Base-by-base conservation (phyloP, 768 basidiomycete genomes). In the Phanerochaete sordida region DNA sequence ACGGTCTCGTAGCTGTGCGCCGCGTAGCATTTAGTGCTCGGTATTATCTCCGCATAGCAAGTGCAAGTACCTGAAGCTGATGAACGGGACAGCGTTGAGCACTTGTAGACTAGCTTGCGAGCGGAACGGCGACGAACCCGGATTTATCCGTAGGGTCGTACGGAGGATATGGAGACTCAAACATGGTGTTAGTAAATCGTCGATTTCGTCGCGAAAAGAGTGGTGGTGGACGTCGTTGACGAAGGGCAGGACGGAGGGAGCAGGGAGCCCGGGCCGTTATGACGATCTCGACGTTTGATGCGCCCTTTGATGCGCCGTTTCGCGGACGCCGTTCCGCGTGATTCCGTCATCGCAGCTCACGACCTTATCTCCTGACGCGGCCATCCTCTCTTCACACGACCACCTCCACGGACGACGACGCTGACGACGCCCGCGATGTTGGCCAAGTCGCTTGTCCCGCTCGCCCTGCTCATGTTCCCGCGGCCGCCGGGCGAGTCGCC, bases 81-180 rank as follows among this genome's bases (percentile, higher is more conserved):
- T 26, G 52, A 46, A 51, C 24, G n/a, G 15, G 26, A n/a, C n/a
- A n/a, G 15, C 11, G 21, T 31, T 43, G 27, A 56, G 51, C 51
- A 44, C 19, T 49, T 16, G 35, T 7, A 43, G 23, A 11, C 44
- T 28, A 19, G 39, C 46, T 23, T 9, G 8, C 52, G 11, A 43
- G 37, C 13, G 55, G 28, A 35, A 7, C 16, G 21, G 45, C 6
- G 21, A 66, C 79, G 65, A 68, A 88, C 90, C 88, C 77, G 27
- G 75, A 65, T 70, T 74, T 84, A 70, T 92, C 91, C 1, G 79
- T 82, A 8, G 90, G 90, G 72, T 92, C 89, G 66, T 87, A 90
- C 0, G 91, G 87, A 2, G 83, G 80, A 66, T 81, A 84, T 3
- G 88, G 82, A 28, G 87, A 70, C 12, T 37, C 26, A 44, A 51